Percentiles rank a stretch among this genome's conserved stretches.
Conservation (phyloP, 257 asterid genomes). For the Plectranthus barbatus region DNA sequence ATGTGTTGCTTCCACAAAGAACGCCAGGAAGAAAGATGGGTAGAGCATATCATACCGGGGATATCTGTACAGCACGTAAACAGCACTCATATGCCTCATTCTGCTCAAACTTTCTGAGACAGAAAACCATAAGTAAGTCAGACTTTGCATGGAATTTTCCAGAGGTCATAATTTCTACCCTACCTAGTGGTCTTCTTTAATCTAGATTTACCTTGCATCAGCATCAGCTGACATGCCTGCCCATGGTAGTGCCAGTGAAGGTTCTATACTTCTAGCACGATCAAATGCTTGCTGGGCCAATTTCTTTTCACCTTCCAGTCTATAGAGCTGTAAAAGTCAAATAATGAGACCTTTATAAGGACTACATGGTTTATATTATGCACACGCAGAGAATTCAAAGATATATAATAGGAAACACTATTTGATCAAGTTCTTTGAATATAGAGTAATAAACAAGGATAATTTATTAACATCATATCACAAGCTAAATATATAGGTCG, state of each 20-base stretch:
- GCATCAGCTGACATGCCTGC: constrained; percentile 99
- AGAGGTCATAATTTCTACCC: neutral
- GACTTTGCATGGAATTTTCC: constrained; percentile 1
- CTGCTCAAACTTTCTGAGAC: constrained; percentile 57
- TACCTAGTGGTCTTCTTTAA: constrained; percentile 10
- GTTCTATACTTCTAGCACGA: constrained; percentile 97
- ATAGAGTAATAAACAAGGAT: neutral
- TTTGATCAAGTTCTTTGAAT: neutral
- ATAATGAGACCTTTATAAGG: constrained; percentile 13
- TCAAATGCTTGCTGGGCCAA: constrained; percentile 94
- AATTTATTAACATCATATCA: neutral
- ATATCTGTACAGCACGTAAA: constrained; percentile 69
- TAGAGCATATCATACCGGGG: constrained; percentile 50
- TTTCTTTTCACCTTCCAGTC: constrained; percentile 57
- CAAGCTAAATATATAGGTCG: neutral
- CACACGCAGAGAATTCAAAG: neutral
- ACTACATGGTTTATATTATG: neutral
- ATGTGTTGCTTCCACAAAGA: neutral
- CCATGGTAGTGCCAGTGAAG: constrained; percentile 94
- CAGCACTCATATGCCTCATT: constrained; percentile 97
- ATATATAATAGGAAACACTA: neutral
- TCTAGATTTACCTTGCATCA: constrained; percentile 42
- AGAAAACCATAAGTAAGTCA: constrained; percentile 16
- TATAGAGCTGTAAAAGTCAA: constrained; percentile 55
- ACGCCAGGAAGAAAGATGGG: constrained; percentile 12